Base-by-base conservation (phyloP, 2,329 filamentous ascomycete genomes). In the Escovopsis weberi region DNA sequence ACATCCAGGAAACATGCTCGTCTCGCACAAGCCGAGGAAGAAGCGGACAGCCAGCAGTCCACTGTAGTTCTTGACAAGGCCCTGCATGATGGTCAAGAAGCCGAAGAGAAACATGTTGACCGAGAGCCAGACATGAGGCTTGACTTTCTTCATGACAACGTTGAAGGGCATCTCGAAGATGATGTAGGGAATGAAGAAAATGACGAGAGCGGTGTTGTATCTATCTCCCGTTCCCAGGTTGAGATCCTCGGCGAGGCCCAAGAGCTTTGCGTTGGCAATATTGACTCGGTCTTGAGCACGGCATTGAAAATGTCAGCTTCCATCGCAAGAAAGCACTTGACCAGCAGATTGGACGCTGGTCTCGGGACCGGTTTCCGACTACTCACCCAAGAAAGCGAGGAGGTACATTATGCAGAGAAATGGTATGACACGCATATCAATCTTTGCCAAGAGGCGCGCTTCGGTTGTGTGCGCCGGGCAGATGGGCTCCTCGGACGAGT, bases 61-160 rank as follows among this genome's bases (percentile, higher is more conserved):
- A 35, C 69, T 65, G 62, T 88, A 95, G 55, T 76, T 93, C 46
- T 76, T 66, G 3, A 87, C 82, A 6, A 94, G 62, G 1, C 87
- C 87, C 61, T 93, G 85, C 51, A 78, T 72, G 33, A 84, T 68
- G 18, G 82, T 85, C 37, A 80, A 74, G 19, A 93, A 65, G 9
- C 85, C 84, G 51, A 94, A 95, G 45, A 76, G 64, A 49, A 89
- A 82, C 82, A 94, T 94, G 65, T 88, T 94, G 41, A 76, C 57
- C 4, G 81, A 78, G 23, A 94, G 68, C 84, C 80, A 86, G 39
- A 83, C 63, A 47, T 80, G 72, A 2, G 81, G 81, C 39, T 57
- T 58, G 51, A 66, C 65, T 45, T 61, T 62, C 64, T 87, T 87
- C 40, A 88, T 64, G 26, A 86, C 61, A 43, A 87, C 73, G 40